These are phyloP conservation scores for Xylaria grammica DNA, from an alignment of 495 filamentous ascomycete genomes.

Conservation along the genomic window DNA sequence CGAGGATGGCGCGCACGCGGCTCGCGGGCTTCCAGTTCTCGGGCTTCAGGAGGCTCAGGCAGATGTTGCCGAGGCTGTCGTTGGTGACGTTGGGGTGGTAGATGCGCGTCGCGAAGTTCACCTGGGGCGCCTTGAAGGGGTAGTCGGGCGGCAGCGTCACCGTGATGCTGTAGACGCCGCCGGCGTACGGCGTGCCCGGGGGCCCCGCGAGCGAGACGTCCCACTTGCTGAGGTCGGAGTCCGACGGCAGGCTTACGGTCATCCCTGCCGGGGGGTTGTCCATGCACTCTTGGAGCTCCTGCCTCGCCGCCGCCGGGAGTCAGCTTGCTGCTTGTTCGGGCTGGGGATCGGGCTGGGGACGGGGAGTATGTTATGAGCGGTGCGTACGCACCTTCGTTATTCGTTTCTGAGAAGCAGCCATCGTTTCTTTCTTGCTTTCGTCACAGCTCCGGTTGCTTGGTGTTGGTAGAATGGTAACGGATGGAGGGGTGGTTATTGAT, in stretches of 20 bases:
- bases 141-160: conserved; percentile 83
- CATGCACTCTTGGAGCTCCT: conserved; percentile 78
- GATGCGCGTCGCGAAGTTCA: conserved; percentile 92
- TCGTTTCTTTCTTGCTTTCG: conserved; percentile 28
- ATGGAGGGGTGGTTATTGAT: conserved; percentile 8
- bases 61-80: conserved; percentile 89
- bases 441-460: neutral
- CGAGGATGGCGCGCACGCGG: conserved; percentile 76
- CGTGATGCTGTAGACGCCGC: conserved; percentile 78
- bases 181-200: conserved; percentile 72
- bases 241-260: conserved; percentile 65
- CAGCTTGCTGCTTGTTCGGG: neutral
- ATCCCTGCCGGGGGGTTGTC: conserved; percentile 69
- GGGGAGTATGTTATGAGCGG: neutral
- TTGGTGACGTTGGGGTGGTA: conserved; percentile 99
- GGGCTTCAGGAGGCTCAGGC: conserved; percentile 80
- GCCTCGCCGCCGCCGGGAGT: neutral
- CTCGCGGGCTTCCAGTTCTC: conserved; percentile 96
- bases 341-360: neutral
- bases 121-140: conserved; percentile 89
- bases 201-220: conserved; percentile 79
- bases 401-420: conserved; percentile 44
- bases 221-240: conserved; percentile 85
- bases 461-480: neutral
- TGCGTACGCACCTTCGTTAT: conserved; percentile 39